Base-by-base conservation (phyloP, 495 filamentous ascomycete genomes). In the Neurospora sp. region DNA sequence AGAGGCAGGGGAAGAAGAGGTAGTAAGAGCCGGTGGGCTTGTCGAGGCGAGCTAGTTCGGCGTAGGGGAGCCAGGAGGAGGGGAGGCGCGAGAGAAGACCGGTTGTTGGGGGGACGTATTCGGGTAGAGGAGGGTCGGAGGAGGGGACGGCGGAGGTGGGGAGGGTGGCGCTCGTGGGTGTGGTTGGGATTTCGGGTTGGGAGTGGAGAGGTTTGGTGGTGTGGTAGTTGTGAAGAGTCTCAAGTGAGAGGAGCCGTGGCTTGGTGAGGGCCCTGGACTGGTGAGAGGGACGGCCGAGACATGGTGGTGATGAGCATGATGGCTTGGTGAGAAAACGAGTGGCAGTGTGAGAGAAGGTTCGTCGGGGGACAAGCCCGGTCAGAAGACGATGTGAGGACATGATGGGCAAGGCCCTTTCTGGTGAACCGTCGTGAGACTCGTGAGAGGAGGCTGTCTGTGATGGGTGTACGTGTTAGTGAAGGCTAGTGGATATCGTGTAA, bases 11-110 rank as follows among this genome's bases (percentile, higher is more conserved):
- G 78, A 97, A 93, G 86, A 91, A 98, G 39, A 99, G 91, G 81
- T 98, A 98, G 82, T 96, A 94, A 59, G 95, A 93, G 75, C 96
- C 96, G 0, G 93, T 90, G 31, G 96, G 96, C 82, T 98, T 98
- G 82, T 99, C 94, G 75, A 98, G 88, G 18, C 96, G 91, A 75
- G 93, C 85, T 22, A 99, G 88, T 77, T 99, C 96, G n/a, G 92
- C 96, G 77, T 97, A 98, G 3, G 96, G 96, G 71, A 98, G 86
- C 87, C 91, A 91, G 72, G 91, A 88, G 18, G 78, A 70, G 9
- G 96, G 96, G 40, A 99, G 86, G 68, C 80, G 82, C 3, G 95
- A 93, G 71, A 98, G 82, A 22, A 98, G 79, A 68, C 94, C 94
- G 7, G 88, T 91, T 27, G 85, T 88, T 6, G 94, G 94, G 7